Evolutionary conservation across 352 stramenopile genomes (phyloP), one percentile per base, ranked within the genome.

Genomic region (Phytophthora tubulina): DNA sequence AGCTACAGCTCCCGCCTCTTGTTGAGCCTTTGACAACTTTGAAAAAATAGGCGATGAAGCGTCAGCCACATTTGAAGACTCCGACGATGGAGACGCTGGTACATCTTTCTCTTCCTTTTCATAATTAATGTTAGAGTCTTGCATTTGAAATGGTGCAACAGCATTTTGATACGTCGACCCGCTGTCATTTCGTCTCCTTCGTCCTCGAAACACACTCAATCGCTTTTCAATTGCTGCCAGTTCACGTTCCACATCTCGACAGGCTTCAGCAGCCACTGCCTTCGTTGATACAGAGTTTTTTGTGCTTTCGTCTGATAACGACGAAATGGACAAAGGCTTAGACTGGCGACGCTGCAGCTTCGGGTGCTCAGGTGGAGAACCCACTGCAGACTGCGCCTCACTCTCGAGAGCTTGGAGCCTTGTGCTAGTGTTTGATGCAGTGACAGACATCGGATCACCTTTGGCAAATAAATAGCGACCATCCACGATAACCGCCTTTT

Each of bases 221-320:
- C 81, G 77, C 54, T 60, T 76, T 33, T 86, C 67, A 53, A 88
- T 65, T 0, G 80, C 74, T 17, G 59, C 62, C 3, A 88, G 66
- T 57, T 88, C 82, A 1, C 75, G 70, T 14, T 84, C 54, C 17
- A 88, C 73, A 59, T 88, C 80, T 10, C 57, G 39, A 60, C 80
- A 88, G 8, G 78, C 82, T 70, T 82, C 75, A 4, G 36, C 38
- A 13, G 56, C 55, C 3, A 61, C 31, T 0, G 36, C 21, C 27
- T 71, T 59, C n/a, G 39, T 38, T n/a, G 49, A 13, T 15, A 46
- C 35, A 0, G 51, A 61, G 30, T 13, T 57, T 55, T 63, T 39
- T 1, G 35, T 31, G 15, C 55, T 78, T 13, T 76, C 67, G 32
- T 73, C 32, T 36, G 67, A 75, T 30, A 56, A 62, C 45, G 58